Evolutionary conservation across 495 filamentous ascomycete genomes (phyloP).

Genomic region (Symbiotaphrina buchneri): DNA sequence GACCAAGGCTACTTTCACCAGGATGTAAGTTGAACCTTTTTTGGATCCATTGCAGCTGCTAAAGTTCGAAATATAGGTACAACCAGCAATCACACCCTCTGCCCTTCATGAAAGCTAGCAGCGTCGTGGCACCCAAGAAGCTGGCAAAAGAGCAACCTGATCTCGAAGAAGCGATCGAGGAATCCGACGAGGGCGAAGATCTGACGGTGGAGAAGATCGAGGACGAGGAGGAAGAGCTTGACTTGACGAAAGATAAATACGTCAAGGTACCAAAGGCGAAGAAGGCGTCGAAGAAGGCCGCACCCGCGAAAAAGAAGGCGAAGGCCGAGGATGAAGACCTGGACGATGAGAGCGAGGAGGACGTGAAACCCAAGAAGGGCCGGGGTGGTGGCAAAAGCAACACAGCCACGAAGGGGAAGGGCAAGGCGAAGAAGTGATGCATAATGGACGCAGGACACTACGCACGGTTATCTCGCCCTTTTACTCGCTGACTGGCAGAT

Average conservation of each 20-base stretch:
- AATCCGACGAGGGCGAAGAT: constrained; percentile 56
- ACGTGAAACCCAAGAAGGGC: constrained; percentile 10
- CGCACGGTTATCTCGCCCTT: background rate
- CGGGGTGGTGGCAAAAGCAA: background rate
- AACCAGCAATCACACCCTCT: constrained; percentile 72
- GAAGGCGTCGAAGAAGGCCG: constrained; percentile 10
- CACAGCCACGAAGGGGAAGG: constrained; percentile 5
- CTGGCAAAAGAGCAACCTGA: constrained; percentile 62
- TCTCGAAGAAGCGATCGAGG: constrained; percentile 88
- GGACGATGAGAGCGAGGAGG: constrained; percentile 20
- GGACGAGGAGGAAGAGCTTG: constrained; percentile 32
- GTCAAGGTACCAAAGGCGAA: constrained; percentile 70
- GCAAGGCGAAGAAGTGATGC: constrained; percentile 8
- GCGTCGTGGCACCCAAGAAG: constrained; percentile 45
- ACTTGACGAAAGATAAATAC: constrained; percentile 88
- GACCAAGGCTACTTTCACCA: constrained; percentile 75
- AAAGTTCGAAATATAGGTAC: constrained; percentile 29
- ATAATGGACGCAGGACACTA: background rate
- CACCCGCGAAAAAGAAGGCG: constrained; percentile 16
- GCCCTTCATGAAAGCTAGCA: constrained; percentile 87
- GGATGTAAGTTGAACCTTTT: constrained; percentile 29
- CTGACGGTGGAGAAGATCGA: constrained; percentile 33
- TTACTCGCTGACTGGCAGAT: background rate
- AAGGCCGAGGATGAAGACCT: constrained; percentile 32
- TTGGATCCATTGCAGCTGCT: no score